Conservation (phyloP, 2,329 filamentous ascomycete genomes). For the Pseudogymnoascus sp. region DNA sequence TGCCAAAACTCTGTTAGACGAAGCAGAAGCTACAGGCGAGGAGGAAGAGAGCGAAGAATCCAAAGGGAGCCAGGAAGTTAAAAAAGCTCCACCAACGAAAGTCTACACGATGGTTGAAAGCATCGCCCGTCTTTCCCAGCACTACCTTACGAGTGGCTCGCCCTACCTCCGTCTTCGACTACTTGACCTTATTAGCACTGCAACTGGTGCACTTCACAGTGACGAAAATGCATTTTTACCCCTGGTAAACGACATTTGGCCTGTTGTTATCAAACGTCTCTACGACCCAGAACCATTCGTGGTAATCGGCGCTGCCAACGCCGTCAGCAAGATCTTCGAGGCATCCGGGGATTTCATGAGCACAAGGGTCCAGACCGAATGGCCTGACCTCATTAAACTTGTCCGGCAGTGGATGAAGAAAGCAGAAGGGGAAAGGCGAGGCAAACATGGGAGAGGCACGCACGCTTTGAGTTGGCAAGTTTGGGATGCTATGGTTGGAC, state of each 20-base stretch:
- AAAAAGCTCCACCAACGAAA: conserved; percentile 60
- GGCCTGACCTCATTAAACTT: conserved; percentile 49
- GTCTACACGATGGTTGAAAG: conserved; percentile 74
- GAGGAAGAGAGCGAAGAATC: conserved; percentile 30
- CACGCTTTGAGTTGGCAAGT: conserved; percentile 55
- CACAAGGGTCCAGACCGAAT: conserved; percentile 66
- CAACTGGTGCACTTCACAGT: conserved; percentile 60
- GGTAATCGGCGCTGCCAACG: conserved; percentile 59
- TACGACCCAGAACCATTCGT: conserved; percentile 62
- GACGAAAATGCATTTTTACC: conserved; percentile 83
- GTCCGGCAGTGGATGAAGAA: conserved; percentile 36
- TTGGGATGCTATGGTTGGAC: conserved; percentile 53
- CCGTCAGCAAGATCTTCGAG: conserved; percentile 60
- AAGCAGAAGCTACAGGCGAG: conserved; percentile 25
- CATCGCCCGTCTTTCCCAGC: conserved; percentile 76
- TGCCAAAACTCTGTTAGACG: conserved; percentile 29
- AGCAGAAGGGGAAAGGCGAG: conserved; percentile 29
- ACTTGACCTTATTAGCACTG: conserved; percentile 65
- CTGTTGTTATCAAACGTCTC: conserved; percentile 62
- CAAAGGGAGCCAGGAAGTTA: conserved; percentile 36
- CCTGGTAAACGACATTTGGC: conserved; percentile 85
- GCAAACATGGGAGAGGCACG: conserved; percentile 39
- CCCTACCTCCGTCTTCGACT: conserved; percentile 70
- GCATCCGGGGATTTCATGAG: conserved; percentile 75
- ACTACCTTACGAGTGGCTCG: conserved; percentile 82